A percentile compares a stretch with the other conserved stretches of the same genome.
These are phyloP conservation scores for Auricularia heimuer DNA, from an alignment of 768 basidiomycete genomes.

Conservation along the genomic window DNA sequence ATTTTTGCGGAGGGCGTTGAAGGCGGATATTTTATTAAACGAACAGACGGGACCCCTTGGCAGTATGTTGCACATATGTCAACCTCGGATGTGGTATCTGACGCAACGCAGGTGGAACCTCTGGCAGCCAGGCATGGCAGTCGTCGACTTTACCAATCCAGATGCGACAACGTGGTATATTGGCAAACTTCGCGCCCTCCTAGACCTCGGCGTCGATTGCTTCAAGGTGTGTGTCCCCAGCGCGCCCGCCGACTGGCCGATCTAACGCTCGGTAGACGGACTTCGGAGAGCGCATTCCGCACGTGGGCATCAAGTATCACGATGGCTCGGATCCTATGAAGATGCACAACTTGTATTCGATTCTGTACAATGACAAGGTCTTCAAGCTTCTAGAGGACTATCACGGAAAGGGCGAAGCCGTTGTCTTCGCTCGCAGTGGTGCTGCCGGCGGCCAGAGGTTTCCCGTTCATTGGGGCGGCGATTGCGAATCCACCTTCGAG, in stretches of 20 bases:
- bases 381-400: slow-evolving; percentile 48
- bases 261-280: slow-evolving; percentile 34
- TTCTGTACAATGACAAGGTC: slow-evolving; percentile 61
- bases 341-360: slow-evolving; percentile 65
- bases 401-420: slow-evolving; percentile 55
- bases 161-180: slow-evolving; percentile 47
- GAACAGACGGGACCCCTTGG: slow-evolving; percentile 44
- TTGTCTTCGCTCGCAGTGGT: slow-evolving; percentile 59
- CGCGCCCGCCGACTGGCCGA: background rate
- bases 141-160: slow-evolving; percentile 59
- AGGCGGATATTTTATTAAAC: slow-evolving; percentile 62
- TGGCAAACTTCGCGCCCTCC: slow-evolving; percentile 36
- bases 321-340: slow-evolving; percentile 59
- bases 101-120: slow-evolving; percentile 60
- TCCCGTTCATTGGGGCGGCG: slow-evolving; percentile 57
- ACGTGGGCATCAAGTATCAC: slow-evolving; percentile 49
- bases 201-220: slow-evolving; percentile 46
- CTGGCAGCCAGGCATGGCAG: slow-evolving; percentile 55
- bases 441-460: slow-evolving; percentile 63
- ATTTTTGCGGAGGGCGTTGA: slow-evolving; percentile 60
- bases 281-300: slow-evolving; percentile 70
- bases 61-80: slow-evolving; percentile 11
- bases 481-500: slow-evolving; percentile 68
- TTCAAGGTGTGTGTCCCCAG: slow-evolving; percentile 32
- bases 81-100: background rate